A percentile compares a stretch with the other conserved stretches of the same genome.
These are phyloP conservation scores for Rhizopogon vulgaris DNA, from an alignment of 768 basidiomycete species.

Conservation along the genomic window DNA sequence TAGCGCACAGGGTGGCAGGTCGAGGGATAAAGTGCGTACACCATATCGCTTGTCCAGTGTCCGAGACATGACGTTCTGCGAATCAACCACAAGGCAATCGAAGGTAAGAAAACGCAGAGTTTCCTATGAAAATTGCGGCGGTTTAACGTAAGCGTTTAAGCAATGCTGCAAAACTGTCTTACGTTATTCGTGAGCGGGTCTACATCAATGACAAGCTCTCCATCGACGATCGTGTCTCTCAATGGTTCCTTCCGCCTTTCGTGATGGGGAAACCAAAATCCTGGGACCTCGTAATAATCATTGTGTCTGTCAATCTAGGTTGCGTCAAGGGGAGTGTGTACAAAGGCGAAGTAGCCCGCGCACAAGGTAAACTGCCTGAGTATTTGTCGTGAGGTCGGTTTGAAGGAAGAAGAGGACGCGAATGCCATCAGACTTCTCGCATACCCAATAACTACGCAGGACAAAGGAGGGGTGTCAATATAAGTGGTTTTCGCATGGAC, in stretches of 20 bases:
- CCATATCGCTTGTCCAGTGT: slow-evolving; percentile 86
- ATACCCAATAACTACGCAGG: slow-evolving; percentile 86
- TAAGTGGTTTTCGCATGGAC: neutral
- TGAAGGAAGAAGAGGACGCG: slow-evolving; percentile 81
- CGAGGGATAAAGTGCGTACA: slow-evolving; percentile 38
- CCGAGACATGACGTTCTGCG: slow-evolving; percentile 80
- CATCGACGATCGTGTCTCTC: slow-evolving; percentile 81
- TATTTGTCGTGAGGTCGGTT: slow-evolving; percentile 44
- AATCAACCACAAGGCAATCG: slow-evolving; percentile 85
- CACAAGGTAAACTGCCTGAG: slow-evolving; percentile 72
- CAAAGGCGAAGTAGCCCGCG: slow-evolving; percentile 21
- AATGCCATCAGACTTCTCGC: slow-evolving; percentile 96
- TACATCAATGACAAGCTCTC: slow-evolving; percentile 88
- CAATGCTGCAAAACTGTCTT: slow-evolving; percentile 16
- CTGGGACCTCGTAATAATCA: slow-evolving; percentile 64
- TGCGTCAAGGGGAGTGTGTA: slow-evolving; percentile 3
- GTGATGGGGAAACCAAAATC: slow-evolving; percentile 87
- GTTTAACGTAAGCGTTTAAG: neutral
- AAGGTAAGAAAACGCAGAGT: slow-evolving; percentile 81
- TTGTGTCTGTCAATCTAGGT: slow-evolving; percentile 93
- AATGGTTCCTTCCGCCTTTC: slow-evolving; percentile 64
- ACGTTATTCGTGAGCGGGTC: slow-evolving; percentile 73
- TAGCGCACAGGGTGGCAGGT: neutral
- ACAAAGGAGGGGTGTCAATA: slow-evolving; percentile 8
- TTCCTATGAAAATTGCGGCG: slow-evolving; percentile 43